Percentiles rank a stretch among this genome's conserved stretches.
Evolutionary conservation across 768 basidiomycete species (phyloP).

Genomic region (Lentinula raphanica): DNA sequence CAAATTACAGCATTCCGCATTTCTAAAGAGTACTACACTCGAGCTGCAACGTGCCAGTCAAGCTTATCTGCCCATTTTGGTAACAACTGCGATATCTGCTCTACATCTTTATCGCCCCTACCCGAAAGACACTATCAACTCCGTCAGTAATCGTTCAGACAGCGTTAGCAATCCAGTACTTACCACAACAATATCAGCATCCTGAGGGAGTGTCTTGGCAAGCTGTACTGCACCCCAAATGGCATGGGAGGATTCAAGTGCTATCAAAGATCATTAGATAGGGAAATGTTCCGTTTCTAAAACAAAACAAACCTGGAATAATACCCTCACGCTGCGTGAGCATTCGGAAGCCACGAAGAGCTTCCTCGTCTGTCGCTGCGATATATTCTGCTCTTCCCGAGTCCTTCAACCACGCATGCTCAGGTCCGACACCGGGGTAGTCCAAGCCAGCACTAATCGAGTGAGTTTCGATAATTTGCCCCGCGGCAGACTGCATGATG

Average conservation of each 20-base stretch:
- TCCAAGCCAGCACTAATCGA: constrained; percentile 95
- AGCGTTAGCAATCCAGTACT: constrained; percentile 27
- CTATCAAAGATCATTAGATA: constrained; percentile 30
- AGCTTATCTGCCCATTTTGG: constrained; percentile 94
- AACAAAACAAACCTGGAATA: constrained; percentile 73
- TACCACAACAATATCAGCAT: constrained; percentile 86
- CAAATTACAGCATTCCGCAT: background rate
- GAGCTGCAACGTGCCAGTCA: constrained; percentile 78
- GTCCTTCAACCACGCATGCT: constrained; percentile 97
- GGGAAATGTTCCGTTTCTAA: background rate
- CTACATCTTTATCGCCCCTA: constrained; percentile 96
- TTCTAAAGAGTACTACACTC: background rate
- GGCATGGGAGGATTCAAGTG: constrained; percentile 93
- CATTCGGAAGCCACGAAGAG: constrained; percentile 86
- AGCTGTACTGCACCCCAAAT: constrained; percentile 87
- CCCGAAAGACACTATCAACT: constrained; percentile 78
- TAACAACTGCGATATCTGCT: constrained; percentile 89
- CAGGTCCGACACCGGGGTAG: constrained; percentile 96
- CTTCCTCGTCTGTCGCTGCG: constrained; percentile 90
- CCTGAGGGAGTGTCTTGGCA: constrained; percentile 80
- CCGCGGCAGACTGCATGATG: constrained; percentile 80
- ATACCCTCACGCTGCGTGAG: constrained; percentile 94
- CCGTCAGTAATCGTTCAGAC: background rate
- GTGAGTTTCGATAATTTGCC: constrained; percentile 96
- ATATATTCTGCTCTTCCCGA: constrained; percentile 91